A percentile compares a stretch with the other conserved stretches of the same genome.
Conservation (phyloP, 2,329 filamentous ascomycete species). For the Alternaria brassicae region DNA sequence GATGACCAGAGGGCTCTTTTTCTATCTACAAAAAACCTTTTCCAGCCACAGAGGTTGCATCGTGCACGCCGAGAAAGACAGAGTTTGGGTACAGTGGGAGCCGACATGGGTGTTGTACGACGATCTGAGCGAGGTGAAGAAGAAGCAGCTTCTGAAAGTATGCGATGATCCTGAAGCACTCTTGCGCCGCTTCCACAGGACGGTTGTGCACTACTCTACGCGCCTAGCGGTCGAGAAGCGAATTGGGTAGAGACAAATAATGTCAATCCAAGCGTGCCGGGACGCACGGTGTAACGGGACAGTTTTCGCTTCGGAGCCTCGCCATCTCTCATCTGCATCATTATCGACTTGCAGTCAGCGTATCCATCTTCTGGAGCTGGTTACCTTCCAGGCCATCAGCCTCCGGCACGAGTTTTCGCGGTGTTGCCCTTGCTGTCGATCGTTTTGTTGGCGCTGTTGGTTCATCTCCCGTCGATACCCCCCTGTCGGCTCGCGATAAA, state of each 20-base stretch:
- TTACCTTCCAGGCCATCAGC: too few species aligned
- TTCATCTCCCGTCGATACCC: too few species aligned
- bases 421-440: too few species aligned
- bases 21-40: constrained; percentile 11
- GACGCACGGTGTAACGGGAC: background rate
- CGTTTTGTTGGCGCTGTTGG: too few species aligned
- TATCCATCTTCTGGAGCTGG: too few species aligned
- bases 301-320: background rate
- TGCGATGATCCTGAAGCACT: constrained; percentile 7
- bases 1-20: constrained; percentile 15
- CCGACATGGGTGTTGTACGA: constrained; percentile 20
- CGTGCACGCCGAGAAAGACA: constrained; percentile 8
- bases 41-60: constrained; percentile 13
- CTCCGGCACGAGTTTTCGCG: too few species aligned
- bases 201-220: constrained; percentile 14
- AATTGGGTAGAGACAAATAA: constrained; percentile 3
- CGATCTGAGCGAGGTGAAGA: constrained; percentile 12
- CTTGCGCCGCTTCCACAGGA: constrained; percentile 13
- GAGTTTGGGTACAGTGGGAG: constrained; percentile 22
- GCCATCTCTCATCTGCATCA: too few species aligned
- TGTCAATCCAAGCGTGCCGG: background rate
- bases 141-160: constrained; percentile 2
- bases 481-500: too few species aligned
- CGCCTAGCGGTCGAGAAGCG: constrained; percentile 4
- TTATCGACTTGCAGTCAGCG: too few species aligned